Evolutionary conservation across 2,329 filamentous ascomycete genomes (phyloP).

Genomic region (Dothistroma septosporum): DNA sequence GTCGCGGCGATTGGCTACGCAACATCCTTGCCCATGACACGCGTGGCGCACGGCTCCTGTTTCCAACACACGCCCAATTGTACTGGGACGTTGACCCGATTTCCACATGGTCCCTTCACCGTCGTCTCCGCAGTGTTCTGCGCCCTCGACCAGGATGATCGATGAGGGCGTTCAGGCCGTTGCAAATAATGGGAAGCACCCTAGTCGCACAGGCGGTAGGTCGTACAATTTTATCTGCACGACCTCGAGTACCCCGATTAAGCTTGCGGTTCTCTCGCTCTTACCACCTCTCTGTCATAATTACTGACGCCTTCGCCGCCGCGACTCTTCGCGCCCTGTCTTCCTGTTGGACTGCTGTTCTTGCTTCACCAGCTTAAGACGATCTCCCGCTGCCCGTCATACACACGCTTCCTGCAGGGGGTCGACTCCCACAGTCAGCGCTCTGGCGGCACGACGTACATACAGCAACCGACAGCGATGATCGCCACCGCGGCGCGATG

Average conservation of each 20-base stretch:
- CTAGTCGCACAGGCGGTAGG: conserved; percentile 12
- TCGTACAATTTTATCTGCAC: conserved; percentile 21
- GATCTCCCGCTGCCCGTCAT: background rate
- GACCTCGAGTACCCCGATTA: conserved; percentile 16
- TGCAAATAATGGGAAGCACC: conserved; percentile 11
- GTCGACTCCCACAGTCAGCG: background rate
- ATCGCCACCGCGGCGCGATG: conserved; percentile 4
- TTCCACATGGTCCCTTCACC: conserved; percentile 5
- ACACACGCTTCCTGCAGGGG: background rate
- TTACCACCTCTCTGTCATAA: conserved; percentile 3
- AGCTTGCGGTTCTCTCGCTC: conserved; percentile 10
- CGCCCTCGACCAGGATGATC: conserved; percentile 14
- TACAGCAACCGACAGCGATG: conserved; percentile 1
- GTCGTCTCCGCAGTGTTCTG: conserved; percentile 19
- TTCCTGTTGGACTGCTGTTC: background rate
- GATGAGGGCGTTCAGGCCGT: conserved; percentile 6
- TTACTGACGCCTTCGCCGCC: conserved; percentile 2
- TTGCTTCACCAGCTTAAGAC: background rate
- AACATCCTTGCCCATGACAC: conserved; percentile 4
- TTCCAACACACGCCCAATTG: conserved; percentile 15
- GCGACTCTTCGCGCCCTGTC: conserved; percentile 1
- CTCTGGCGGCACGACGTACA: background rate
- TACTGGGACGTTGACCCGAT: conserved; percentile 7
- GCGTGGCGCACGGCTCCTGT: conserved; percentile 3
- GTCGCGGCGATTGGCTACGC: conserved; percentile 2